Base-by-base conservation (phyloP, 2,329 filamentous ascomycete species). In the Sporothrix brasiliensis region DNA sequence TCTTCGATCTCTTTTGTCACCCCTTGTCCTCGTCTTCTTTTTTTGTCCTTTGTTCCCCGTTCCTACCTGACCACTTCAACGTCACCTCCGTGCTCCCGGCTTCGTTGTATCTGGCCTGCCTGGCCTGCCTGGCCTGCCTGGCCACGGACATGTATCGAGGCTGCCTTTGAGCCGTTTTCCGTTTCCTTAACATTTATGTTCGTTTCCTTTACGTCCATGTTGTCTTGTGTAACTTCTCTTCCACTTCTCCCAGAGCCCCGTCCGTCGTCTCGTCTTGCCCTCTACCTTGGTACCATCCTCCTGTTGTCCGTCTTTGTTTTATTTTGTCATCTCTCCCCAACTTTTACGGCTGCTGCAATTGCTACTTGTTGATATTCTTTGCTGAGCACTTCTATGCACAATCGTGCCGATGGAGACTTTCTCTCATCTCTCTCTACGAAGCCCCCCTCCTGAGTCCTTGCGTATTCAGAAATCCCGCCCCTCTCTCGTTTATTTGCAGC, bases 81-180 rank as follows among this genome's bases (percentile, higher is more conserved):
- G 61, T 14, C 61, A 65, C 61, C 24, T 44, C 24, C 44, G 61
- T 50, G 44, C 27, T 66, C 27, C 63, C 47, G 44, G 34, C 65
- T 39, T 68, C 47, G 50, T 68, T 53, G 21, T 47, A 24, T 47
- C 34, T 53, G 27, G 24, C 39, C 34, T 27, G 24, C 50, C 11
- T 54, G 13, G 49, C 4, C 34, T 44, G 5, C 21, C 30, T 54
- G 49, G 30, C 34, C 58, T 39, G 63, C 24, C 44, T 34, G 47
- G 65, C 65, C 65, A 54, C 30, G n/a, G 65, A 14, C 65, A 19
- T 67, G 65, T 44, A 50, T 67, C 65, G 65, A 67, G 30, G 34
- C 44, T 67, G 30, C 49, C 50, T 30, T 54, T 53, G 63, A 67
- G 63, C 63, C 63, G 63, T 47, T 34, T 21, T 49, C 16, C 24